Evolutionary conservation across 1,284 basidiomycete genomes (phyloP), one percentile per base, ranked within the genome.

Genomic region (Ustilago shanxiensis): DNA sequence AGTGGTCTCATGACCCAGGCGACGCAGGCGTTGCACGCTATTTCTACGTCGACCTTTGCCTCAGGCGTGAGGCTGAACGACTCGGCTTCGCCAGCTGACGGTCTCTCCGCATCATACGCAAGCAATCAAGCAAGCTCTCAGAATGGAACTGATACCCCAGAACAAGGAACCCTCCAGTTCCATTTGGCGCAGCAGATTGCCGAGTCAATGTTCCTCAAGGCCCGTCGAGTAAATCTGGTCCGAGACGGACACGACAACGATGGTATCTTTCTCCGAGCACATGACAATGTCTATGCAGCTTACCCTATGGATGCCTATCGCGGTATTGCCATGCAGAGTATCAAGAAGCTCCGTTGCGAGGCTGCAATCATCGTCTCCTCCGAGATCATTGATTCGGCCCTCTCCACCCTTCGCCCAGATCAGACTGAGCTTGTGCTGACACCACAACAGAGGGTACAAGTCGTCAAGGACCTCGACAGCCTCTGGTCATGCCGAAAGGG

Each of bases 351-450:
- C 28, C 66, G 66, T 79, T 92, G 92, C 16, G 90, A 92, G 53
- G 92, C 93, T 35, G 92, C 92, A 3, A 91, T 93, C 82, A 93
- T 93, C 86, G 87, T 92, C 50, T 90, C 92, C 50, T 92, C 90
- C 79, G 92, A 92, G 47, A 91, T 92, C 50, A 91, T 92, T 28
- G 91, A 93, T 22, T 91, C 93, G 82, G 92, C 92, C 31, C 92
- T 92, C 26, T 88, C 66, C 20, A 60, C 53, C 39, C 53, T 71
- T 60, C 41, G 47, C 92, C 71, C 67, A 2, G 44, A 45, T 13
- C 65, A 78, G 26, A 63, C 52, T 20, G 69, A 80, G 66, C 65
- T 80, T 14, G 66, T 70, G 18, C 65, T 80, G 41, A 70, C 72
- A 18, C 55, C 79, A 13, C 57, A 61, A 14, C 63, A 79, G 24